A percentile compares a stretch with the other conserved stretches of the same genome.
Conservation (phyloP, 2,329 filamentous ascomycete genomes). For the Colletotrichum cordylinicola region DNA sequence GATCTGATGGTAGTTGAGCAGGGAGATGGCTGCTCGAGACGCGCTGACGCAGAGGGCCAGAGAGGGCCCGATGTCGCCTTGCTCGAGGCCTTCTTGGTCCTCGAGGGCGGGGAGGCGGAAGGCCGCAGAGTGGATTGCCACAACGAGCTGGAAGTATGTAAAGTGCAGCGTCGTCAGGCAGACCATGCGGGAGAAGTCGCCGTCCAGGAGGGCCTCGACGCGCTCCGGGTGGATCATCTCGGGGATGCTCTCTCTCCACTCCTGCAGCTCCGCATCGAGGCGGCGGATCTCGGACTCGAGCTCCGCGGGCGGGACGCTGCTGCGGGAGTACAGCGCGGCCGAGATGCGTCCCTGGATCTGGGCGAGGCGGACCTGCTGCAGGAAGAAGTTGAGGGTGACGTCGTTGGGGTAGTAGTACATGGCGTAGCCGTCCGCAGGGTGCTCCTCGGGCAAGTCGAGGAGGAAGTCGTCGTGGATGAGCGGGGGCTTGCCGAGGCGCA, state of each 20-base stretch:
- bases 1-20: slow-evolving; percentile 12
- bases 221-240: slow-evolving; percentile 17
- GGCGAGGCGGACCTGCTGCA: slow-evolving; percentile 14
- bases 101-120: slow-evolving; percentile 1
- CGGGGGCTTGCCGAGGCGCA: slow-evolving; percentile 14
- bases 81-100: slow-evolving; percentile 4
- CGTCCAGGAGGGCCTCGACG: slow-evolving; percentile 5
- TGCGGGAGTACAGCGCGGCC: neutral
- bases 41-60: slow-evolving; percentile 8
- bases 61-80: neutral
- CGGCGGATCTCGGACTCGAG: slow-evolving; percentile 16
- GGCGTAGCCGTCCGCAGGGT: slow-evolving; percentile 10
- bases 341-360: slow-evolving; percentile 10
- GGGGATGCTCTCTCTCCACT: slow-evolving; percentile 13
- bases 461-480: slow-evolving; percentile 18
- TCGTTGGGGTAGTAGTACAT: slow-evolving; percentile 13
- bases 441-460: slow-evolving; percentile 14
- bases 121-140: slow-evolving; percentile 11
- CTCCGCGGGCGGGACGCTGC: neutral
- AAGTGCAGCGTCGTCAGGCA: slow-evolving; percentile 12
- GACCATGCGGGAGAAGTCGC: slow-evolving; percentile 6
- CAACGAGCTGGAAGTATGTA: slow-evolving; percentile 17
- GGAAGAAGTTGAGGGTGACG: slow-evolving; percentile 13
- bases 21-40: slow-evolving; percentile 12
- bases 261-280: slow-evolving; percentile 12